A percentile compares a stretch with the other conserved stretches of the same genome.
Conservation (phyloP, 768 basidiomycete genomes). For the Kwoniella mangroviensis region DNA sequence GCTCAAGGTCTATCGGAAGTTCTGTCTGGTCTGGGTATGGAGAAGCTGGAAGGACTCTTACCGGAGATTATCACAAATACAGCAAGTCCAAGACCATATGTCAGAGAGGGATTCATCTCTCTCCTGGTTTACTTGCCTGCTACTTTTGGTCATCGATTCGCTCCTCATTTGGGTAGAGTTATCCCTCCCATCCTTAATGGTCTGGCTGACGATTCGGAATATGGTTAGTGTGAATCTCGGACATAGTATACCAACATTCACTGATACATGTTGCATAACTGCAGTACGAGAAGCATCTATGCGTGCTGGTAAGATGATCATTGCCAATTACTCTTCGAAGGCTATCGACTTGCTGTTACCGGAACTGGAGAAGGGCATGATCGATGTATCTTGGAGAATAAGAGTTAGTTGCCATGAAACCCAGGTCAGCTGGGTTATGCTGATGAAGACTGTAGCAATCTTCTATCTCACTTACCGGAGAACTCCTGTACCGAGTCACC, state of each 20-base stretch:
- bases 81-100: constrained; percentile 82
- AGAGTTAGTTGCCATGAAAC: constrained; percentile 65
- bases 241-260: too few species aligned
- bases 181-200: constrained; percentile 90
- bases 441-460: constrained; percentile 69
- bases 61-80: constrained; percentile 93
- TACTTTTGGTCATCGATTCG: constrained; percentile 94
- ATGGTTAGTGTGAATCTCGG: constrained; percentile 53
- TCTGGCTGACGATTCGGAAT: constrained; percentile 89
- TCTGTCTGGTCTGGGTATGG: constrained; percentile 94
- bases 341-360: constrained; percentile 93
- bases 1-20: constrained; percentile 97
- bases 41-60: constrained; percentile 84
- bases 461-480: constrained; percentile 93
- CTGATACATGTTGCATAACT: neutral
- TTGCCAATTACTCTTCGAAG: constrained; percentile 86
- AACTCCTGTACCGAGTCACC: constrained; percentile 92
- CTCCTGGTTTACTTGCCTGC: constrained; percentile 92
- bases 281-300: constrained; percentile 91
- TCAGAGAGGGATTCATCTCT: constrained; percentile 98
- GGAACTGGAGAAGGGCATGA: constrained; percentile 92
- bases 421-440: neutral
- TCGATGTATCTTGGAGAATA: constrained; percentile 93
- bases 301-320: constrained; percentile 98
- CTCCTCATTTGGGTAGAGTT: constrained; percentile 92